Conservation (phyloP, 768 basidiomycete genomes). For the Filobasidium wieringae region DNA sequence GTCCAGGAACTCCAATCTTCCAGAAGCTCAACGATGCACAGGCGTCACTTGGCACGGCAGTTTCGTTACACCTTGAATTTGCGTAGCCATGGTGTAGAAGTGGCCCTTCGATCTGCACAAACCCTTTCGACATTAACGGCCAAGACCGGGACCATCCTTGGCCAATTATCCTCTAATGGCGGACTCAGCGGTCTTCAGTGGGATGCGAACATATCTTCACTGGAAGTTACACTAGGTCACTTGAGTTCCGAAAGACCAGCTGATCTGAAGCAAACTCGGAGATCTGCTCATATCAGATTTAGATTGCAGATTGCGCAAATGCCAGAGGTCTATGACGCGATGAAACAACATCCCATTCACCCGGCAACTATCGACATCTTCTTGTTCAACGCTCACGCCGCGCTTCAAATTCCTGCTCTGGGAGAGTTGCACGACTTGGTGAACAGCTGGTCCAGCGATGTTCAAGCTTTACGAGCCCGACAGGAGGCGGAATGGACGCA, state of each 20-base stretch:
- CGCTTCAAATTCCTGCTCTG: constrained; percentile 87
- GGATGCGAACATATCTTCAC: not conserved
- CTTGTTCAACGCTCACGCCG: constrained; percentile 54
- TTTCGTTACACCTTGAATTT: not conserved
- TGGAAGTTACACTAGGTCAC: not conserved
- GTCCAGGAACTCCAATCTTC: too few relatives aligned
- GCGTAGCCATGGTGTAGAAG: not conserved
- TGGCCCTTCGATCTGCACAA: not conserved
- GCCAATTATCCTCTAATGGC: not conserved
- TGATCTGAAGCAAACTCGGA: too few relatives aligned
- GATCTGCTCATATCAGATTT: not conserved
- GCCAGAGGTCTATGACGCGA: not conserved
- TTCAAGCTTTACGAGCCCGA: constrained; percentile 59
- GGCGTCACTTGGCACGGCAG: not conserved
- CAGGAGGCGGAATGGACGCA: constrained; percentile 65
- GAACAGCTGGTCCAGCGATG: constrained; percentile 51
- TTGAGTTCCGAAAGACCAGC: not conserved
- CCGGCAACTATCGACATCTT: not conserved
- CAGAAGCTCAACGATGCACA: too few relatives aligned
- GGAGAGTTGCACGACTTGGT: constrained; percentile 66
- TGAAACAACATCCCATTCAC: too few relatives aligned
- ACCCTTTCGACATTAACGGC: not conserved
- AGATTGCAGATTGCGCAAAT: not conserved
- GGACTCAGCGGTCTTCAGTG: not conserved
- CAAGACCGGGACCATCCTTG: not conserved